Base-by-base conservation (phyloP, 2,329 filamentous ascomycete species). In the Arthroderma sp. region DNA sequence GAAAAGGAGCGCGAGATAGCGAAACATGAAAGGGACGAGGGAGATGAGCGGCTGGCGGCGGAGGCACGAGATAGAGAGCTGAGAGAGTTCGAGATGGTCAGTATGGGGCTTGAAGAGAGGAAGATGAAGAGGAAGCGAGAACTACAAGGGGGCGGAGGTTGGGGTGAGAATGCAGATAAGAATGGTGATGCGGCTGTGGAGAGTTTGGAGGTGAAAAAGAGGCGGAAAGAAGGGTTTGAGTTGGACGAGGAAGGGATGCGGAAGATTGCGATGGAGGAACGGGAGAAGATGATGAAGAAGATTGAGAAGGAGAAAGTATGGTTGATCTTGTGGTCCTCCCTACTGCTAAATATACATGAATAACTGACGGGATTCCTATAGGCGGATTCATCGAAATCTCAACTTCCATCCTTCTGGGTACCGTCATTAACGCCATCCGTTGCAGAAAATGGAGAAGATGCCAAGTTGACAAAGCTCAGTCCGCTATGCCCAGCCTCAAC, bases 351-450 rank as follows among this genome's bases (percentile, higher is more conserved):
- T 4, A 15, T 47, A 4, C 43, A 47, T 11, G n/a, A 8, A 21
- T 41, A 47, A 17, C 33, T 54, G 17, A 55, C 33, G 25, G 37
- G 4, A 13, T 53, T 56, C 54, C n/a, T n/a, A n/a, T 57, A 73
- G 67, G 69, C 68, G 56, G 71, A 83, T 67, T 79, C 82, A 2
- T 76, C 80, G 7, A 87, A 86, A 70, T 80, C 82, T 0, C 79
- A 80, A 15, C 74, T 95, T 0, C 88, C 89, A 0, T 94, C 89
- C 0, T 97, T 97, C 73, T 97, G 91, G 93, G 86, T 91, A 11
- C 91, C 90, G 0, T 88, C 86, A 0, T 80, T 91, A 58, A 94
- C 87, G 0, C 89, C 89, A 0, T 77, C 78, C 0, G 54, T 55
- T 13, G 80, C 78, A 38, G 80, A 80, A 51, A 74, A 78, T 55